Base-by-base conservation (phyloP, 257 asterid genomes). In the Handroanthus guayacan region DNA sequence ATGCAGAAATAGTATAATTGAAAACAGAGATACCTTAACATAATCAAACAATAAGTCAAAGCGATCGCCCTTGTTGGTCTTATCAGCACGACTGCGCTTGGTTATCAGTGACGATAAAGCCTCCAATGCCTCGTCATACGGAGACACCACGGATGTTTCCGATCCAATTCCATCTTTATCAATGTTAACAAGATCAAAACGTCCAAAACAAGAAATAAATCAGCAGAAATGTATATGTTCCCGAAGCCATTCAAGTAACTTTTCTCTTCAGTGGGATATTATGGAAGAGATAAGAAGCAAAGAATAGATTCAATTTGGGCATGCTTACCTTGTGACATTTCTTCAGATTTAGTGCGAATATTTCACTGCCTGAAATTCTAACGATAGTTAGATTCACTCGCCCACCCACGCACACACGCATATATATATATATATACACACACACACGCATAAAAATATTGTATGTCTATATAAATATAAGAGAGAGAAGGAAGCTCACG, bases 21-120 rank as follows among this genome's bases (percentile, higher is more conserved):
- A 14, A 69, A 14, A 41, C n/a, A 56, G 45, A 66, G 20, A 45
- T 72, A 95, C 99, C 97, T 90, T 87, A 51, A 93, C 55, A 80
- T 93, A 95, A 75, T 93, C 98, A 76, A 82, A 93, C 52, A 95
- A 84, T 25, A 93, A 72, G 74, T 93, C 97, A 41, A 87, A 95
- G 41, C 91, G 80, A 69, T 93, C 97, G 13, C 98, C 99, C 37
- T 76, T 87, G 80, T 89, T 95, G 83, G 93, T 91, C 85, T 86
- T 90, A 76, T 93, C 98, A 16, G 98, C 98, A 16, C 98, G 97
- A 75, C 87, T 93, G 45, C 99, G 98, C 81, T 93, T 93, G 2
- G 96, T 93, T 50, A 93, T 95, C 76, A 95, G 75, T 36, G 99
- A 93, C 12, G 98, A 95, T 75, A 95, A 67, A 43, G 99, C 99